phyloP scores from a whole-genome alignment of 345 rosid genomes.

The Psidium friedrichsthalianum region DNA sequence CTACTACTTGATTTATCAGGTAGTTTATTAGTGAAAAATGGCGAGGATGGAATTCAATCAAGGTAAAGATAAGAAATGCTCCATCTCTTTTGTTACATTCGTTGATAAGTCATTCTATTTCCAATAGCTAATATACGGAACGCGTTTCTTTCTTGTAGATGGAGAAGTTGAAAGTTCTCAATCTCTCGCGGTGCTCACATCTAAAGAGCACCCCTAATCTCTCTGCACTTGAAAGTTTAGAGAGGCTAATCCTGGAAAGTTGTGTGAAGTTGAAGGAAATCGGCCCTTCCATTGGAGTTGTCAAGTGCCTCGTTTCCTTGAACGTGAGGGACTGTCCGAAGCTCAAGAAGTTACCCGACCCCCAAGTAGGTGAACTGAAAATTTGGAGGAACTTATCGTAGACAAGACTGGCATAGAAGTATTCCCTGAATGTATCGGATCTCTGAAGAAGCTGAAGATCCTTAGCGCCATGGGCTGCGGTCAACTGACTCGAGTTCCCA shows the following conservation, averaged over 20 bases:
- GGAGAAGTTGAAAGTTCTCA: background rate
- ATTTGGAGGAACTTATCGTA: background rate
- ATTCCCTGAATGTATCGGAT: background rate
- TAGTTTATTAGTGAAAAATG: no score
- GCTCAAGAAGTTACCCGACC: background rate
- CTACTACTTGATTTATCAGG: no score
- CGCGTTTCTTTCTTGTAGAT: background rate
- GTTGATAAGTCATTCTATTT: background rate
- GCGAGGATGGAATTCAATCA: no score
- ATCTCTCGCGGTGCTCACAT: no score
- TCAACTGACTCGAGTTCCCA: background rate
- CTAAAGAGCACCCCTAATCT: background rate
- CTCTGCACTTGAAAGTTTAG: background rate
- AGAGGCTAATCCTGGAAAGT: background rate
- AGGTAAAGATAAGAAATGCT: background rate
- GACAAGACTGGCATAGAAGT: background rate
- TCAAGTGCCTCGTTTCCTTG: background rate
- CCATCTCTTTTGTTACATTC: background rate
- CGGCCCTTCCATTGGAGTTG: background rate
- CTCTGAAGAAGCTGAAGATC: background rate
- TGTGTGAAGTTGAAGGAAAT: background rate
- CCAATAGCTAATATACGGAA: background rate
- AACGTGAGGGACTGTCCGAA: background rate
- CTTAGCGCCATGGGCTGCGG: background rate
- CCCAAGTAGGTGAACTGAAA: no score